Evolutionary conservation across 2,329 filamentous ascomycete genomes (phyloP), one percentile per base, ranked within the genome.

Genomic region (Xylariomycetidae sp.): DNA sequence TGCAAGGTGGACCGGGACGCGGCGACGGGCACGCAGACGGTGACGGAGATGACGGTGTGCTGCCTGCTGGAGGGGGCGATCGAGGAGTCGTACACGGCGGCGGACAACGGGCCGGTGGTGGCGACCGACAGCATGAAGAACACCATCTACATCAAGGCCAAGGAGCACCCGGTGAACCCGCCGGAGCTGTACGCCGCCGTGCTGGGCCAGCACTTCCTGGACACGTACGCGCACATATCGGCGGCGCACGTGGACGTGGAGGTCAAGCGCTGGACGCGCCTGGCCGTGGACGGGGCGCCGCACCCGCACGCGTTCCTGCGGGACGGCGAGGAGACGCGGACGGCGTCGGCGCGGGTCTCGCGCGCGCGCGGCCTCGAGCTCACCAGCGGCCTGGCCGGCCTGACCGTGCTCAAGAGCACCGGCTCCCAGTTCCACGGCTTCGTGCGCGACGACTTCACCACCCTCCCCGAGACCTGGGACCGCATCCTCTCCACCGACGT

Each of bases 51-150:
- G 82, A 95, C 88, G 25, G 85, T 98, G 50, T 85, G 85, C 65
- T 87, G 88, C 43, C 73, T 96, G 32, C 76, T 98, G 19, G 88
- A 96, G 68, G 92, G 92, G 49, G 84, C 88, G 39, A 95, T 98
- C 50, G 85, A 92, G 34, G 76, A 53, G 43, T 93, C 86, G 45
- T 98, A 95, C 73, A 98, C 90, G 42, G 63, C 76, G 55, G 90
- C 87, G 50, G 89, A 98, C 69, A 98, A 98, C 73, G 85, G 82
- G 52, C 85, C 93, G 46, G 79, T 98, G 38, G 90, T 98, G 40
- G 88, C 92, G 44, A 98, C 92, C 40, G 92, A 98, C 64, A 90
- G 88, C 17, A 94, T 96, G 68, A 98, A 98, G 71, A 95, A 98
- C 67, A 96, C 85, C 51, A 81, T 85, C 57, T 95, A 92, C 70